phyloP scores from a whole-genome alignment of 805 yeast species.

The Isabelozyma heimii region DNA sequence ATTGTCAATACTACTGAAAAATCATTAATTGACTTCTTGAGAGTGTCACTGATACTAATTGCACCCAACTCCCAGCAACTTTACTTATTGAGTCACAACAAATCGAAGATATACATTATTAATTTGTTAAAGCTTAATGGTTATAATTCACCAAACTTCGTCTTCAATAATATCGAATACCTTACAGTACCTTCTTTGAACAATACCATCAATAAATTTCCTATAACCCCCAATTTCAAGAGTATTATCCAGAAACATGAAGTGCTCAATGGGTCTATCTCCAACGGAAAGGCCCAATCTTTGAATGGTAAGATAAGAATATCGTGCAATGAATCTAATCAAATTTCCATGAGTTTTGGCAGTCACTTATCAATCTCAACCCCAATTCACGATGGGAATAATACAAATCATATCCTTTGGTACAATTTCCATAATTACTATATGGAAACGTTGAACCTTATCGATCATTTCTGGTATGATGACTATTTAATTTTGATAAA shows the following conservation, averaged over 20 bases:
- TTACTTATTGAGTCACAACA: constrained; percentile 9
- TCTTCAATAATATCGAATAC: constrained; percentile 24
- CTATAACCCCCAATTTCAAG: constrained; percentile 30
- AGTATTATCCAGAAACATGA: constrained; percentile 19
- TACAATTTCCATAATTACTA: constrained; percentile 33
- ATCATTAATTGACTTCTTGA: constrained; percentile 18
- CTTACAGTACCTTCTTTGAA: constrained; percentile 14
- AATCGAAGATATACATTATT: constrained; percentile 17
- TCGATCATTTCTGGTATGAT: constrained; percentile 34
- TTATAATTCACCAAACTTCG: constrained; percentile 6
- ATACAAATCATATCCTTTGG: constrained; percentile 37
- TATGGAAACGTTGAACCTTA: constrained; percentile 30
- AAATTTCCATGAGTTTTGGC: constrained; percentile 27
- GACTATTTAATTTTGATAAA: constrained; percentile 33
- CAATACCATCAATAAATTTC: constrained; percentile 19
- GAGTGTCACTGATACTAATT: constrained; percentile 19
- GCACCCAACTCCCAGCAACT: constrained; percentile 11
- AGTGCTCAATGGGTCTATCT: constrained; percentile 13
- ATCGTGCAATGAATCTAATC: constrained; percentile 19
- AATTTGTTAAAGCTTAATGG: constrained; percentile 12
- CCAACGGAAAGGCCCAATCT: constrained; percentile 10
- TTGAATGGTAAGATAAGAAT: constrained; percentile 20
- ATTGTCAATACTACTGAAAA: constrained; percentile 10
- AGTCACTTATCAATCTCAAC: constrained; percentile 27
- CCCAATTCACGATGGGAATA: constrained; percentile 18